Evolutionary conservation across 2,329 filamentous ascomycete genomes (phyloP).

Genomic region (Penicillium sp.): DNA sequence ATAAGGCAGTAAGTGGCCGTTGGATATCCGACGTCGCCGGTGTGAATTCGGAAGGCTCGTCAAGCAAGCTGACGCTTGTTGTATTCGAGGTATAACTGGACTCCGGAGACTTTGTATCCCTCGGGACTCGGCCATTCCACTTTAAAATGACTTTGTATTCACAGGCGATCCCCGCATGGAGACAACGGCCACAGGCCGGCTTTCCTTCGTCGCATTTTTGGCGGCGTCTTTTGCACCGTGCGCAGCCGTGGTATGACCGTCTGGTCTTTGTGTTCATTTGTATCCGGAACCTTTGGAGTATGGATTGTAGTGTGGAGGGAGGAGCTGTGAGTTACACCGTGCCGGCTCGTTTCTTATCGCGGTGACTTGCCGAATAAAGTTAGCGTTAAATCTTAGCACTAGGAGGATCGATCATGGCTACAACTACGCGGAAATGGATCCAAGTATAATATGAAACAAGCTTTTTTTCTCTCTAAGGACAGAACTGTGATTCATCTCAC

Average conservation of each 20-base stretch:
- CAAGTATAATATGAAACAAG: neutral
- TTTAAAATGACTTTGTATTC: constrained; percentile 22
- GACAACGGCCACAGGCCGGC: constrained; percentile 22
- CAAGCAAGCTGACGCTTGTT: neutral
- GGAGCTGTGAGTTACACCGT: neutral
- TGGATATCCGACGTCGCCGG: neutral
- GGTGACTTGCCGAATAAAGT: neutral
- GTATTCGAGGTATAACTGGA: neutral
- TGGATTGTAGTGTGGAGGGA: neutral
- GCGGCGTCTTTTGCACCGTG: constrained; percentile 23
- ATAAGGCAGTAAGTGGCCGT: constrained; percentile 5
- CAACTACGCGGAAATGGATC: neutral
- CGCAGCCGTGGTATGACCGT: constrained; percentile 22
- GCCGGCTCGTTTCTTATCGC: neutral
- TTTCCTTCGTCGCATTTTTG: constrained; percentile 26
- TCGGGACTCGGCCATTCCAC: constrained; percentile 23
- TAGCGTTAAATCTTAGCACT: neutral
- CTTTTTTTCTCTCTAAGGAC: neutral
- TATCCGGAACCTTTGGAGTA: neutral
- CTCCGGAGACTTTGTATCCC: neutral
- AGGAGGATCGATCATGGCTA: neutral
- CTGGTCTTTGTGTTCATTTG: constrained; percentile 1
- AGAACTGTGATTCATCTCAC: neutral
- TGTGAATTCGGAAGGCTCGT: neutral
- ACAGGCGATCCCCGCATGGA: constrained; percentile 14